Base-by-base conservation (phyloP, 805 yeast genomes). In the Hanseniaspora singularis region DNA sequence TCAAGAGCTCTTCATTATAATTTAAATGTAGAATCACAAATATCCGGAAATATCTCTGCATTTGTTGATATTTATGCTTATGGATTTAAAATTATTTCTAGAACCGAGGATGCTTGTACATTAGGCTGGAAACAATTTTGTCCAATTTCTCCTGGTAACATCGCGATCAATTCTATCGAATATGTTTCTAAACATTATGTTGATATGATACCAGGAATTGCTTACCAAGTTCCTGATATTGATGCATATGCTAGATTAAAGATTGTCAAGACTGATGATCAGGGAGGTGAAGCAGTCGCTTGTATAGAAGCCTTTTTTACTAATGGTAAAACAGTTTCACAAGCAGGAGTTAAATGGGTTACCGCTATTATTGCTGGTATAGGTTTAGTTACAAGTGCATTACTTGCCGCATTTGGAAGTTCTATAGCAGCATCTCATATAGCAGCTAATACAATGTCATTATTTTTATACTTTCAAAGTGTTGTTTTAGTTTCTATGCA, bases 291-390 rank as follows among this genome's bases (percentile, higher is more conserved):
- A 27, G 59, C 64, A 49, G 57, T 81, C 48, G 85, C 87, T 32
- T 86, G 95, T 60, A 69, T 86, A 49, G 89, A 82, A 58, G 77
- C 85, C 15, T 72, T 73, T 50, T 77, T 86, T 58, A 57, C 79
- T 18, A 86, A 86, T 59, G 86, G 88, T 31, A 82, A 79, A 56
- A 79, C 94, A 2, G 89, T 86, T 18, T 66, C 82, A 37, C 95
- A 85, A 58, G 69, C 74, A 2, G 83, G 83, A 53, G 87, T 81
- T 49, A 81, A 83, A 64, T 88, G 96, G 96, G 94, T 85, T 33
- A 85, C 95, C 16, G 96, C 96, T 1, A 79, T 81, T 18, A 69
- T 87, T 55, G 86, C 94, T 1, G 96, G 96, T 52, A 62, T 84
- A 26, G 95, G 96, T n/a, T 64, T 88, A 50, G 64, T 87, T 38